Evolutionary conservation across 1,284 basidiomycete species (phyloP).

Genomic region (Entoloma clypeatum): DNA sequence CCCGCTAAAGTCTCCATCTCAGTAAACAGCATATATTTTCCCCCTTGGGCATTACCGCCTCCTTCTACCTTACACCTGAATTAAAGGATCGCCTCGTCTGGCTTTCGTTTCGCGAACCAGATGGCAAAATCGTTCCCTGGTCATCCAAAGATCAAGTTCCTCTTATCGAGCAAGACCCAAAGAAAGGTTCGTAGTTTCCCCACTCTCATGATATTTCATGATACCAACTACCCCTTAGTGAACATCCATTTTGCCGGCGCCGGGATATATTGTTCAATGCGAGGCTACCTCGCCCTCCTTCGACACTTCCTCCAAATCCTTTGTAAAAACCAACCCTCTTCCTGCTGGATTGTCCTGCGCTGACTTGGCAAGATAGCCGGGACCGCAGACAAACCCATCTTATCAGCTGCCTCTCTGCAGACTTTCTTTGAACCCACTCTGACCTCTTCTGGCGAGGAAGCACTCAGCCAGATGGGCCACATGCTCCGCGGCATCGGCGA

Average conservation of each 20-base stretch:
- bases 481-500: constrained; percentile 9
- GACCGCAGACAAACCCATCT: constrained; percentile 12
- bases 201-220: neutral
- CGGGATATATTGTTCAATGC: constrained; percentile 22
- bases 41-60: constrained; percentile 28
- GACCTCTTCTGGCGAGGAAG: constrained; percentile 9
- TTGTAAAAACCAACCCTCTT: constrained; percentile 11
- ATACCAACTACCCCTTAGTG: constrained; percentile 6
- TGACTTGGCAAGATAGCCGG: constrained; percentile 4
- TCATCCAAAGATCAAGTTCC: constrained; percentile 17
- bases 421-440: constrained; percentile 14
- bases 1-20: neutral
- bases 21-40: constrained; percentile 27
- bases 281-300: constrained; percentile 29
- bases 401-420: constrained; percentile 8
- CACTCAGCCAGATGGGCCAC: constrained; percentile 5
- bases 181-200: constrained; percentile 21
- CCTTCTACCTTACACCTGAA: constrained; percentile 30
- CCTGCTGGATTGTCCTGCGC: neutral
- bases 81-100: constrained; percentile 21
- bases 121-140: constrained; percentile 22
- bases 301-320: constrained; percentile 31
- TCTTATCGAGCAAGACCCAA: constrained; percentile 24
- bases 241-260: constrained; percentile 13
- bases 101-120: constrained; percentile 22